phyloP scores from a whole-genome alignment of 331 rosid genomes.

The Malus hybrid region DNA sequence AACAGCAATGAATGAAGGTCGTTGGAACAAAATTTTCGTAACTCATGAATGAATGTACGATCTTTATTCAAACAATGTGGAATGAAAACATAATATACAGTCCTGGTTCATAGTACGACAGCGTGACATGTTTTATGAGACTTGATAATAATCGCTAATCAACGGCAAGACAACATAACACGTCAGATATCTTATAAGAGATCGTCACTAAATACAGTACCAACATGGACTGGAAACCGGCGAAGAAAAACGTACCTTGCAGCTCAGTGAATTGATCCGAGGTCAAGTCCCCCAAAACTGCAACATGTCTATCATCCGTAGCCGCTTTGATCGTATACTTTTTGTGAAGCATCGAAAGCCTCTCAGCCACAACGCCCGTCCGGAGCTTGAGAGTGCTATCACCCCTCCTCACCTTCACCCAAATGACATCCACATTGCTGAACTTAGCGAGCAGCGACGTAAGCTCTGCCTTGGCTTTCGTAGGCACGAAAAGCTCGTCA shows the following conservation, averaged over 20 bases:
- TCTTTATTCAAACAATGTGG: not conserved
- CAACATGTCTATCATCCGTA: conserved; percentile 54
- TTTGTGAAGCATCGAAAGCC: conserved; percentile 29
- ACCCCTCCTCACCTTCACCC: conserved; percentile 66
- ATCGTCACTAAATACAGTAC: not conserved
- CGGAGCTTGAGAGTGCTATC: conserved; percentile 35
- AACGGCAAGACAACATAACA: not conserved
- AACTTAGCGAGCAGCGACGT: conserved; percentile 48
- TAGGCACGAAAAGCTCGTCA: conserved; percentile 29
- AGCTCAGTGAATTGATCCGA: conserved; percentile 47
- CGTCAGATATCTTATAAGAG: not conserved
- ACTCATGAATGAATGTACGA: too few species aligned
- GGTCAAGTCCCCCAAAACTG: conserved; percentile 50
- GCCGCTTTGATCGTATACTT: conserved; percentile 53
- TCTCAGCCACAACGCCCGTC: conserved; percentile 40
- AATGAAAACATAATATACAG: not conserved
- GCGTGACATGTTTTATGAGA: not conserved
- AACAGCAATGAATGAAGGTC: too few species aligned
- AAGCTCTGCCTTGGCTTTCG: conserved; percentile 50
- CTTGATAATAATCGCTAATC: too few species aligned
- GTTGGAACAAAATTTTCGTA: too few species aligned
- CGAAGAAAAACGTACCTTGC: conserved; percentile 38
- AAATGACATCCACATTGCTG: conserved; percentile 30
- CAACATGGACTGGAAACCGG: not conserved
- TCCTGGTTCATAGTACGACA: not conserved